Evolutionary conservation across 768 basidiomycete genomes (phyloP).

Genomic region (Agaricus blazei): DNA sequence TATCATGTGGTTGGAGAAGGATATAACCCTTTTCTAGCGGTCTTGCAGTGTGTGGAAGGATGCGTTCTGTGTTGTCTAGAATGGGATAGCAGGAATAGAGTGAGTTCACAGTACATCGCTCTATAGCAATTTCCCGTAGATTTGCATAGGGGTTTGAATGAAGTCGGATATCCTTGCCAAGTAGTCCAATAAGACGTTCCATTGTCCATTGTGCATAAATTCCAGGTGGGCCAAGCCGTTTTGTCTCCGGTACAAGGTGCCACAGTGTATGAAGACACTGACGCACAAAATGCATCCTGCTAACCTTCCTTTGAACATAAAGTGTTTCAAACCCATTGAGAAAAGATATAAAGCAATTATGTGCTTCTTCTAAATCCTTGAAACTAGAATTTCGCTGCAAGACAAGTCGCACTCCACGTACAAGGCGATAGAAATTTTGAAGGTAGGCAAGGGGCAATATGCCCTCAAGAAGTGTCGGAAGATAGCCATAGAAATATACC

Average conservation of each 20-base stretch:
- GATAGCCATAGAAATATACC: slow-evolving; percentile 28
- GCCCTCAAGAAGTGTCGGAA: slow-evolving; percentile 22
- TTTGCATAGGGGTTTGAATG: slow-evolving; percentile 22
- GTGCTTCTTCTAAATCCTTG: slow-evolving; percentile 17
- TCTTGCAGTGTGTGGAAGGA: slow-evolving; percentile 11
- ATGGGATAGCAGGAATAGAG: neutral
- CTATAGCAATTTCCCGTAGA: slow-evolving; percentile 15
- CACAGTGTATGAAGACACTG: slow-evolving; percentile 25
- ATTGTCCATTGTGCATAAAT: slow-evolving; percentile 24
- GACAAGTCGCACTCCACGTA: slow-evolving; percentile 18
- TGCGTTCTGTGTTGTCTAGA: slow-evolving; percentile 1
- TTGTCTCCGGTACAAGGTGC: slow-evolving; percentile 21
- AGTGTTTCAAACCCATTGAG: slow-evolving; percentile 27
- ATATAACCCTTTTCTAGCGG: slow-evolving; percentile 13
- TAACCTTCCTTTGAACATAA: slow-evolving; percentile 23
- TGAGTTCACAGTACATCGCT: slow-evolving; percentile 5
- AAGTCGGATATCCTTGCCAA: slow-evolving; percentile 21
- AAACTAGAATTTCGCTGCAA: slow-evolving; percentile 17
- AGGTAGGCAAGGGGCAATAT: slow-evolving; percentile 19
- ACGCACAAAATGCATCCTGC: slow-evolving; percentile 25
- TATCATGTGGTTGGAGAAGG: slow-evolving; percentile 15
- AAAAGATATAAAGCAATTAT: slow-evolving; percentile 21
- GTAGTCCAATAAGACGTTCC: slow-evolving; percentile 22
- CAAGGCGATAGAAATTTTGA: slow-evolving; percentile 24
- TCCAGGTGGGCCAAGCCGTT: slow-evolving; percentile 12